Evolutionary conservation across 139 green algal species (phyloP).

Genomic region (Tetradesmus obliquus): DNA sequence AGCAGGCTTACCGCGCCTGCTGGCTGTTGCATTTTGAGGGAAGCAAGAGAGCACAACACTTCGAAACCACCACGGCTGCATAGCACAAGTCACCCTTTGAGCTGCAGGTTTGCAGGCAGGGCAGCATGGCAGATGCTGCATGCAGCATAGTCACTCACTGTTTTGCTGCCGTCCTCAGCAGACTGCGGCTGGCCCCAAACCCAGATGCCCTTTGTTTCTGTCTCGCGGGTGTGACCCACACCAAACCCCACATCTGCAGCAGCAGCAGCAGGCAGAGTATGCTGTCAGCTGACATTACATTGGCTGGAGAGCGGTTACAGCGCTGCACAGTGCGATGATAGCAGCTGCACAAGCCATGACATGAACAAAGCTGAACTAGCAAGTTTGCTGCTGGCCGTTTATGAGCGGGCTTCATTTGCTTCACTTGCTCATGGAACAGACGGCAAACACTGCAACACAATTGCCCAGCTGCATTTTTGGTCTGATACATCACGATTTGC

Average conservation of each 20-base stretch:
- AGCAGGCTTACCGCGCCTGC: no score
- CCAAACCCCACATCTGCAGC: constrained; percentile 90
- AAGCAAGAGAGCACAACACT: no score
- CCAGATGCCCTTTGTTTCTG: constrained; percentile 96
- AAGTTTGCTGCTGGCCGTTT: no score
- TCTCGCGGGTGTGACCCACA: constrained; percentile 91
- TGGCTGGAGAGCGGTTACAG: no score
- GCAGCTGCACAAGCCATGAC: not conserved
- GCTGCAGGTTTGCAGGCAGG: not conserved
- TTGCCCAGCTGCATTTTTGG: no score
- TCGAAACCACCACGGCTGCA: no score
- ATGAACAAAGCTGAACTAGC: not conserved
- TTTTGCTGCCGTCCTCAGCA: not conserved
- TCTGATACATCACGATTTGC: not conserved
- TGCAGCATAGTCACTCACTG: not conserved
- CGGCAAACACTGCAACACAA: no score
- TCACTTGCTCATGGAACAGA: no score
- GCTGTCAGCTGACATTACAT: not conserved
- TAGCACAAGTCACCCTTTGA: no score
- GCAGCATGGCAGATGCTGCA: no score
- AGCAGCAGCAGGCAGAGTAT: not conserved
- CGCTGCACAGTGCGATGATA: not conserved
- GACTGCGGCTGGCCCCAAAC: constrained; percentile 82
- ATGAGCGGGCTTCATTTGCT: no score
- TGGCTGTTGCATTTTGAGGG: no score